phyloP scores from a whole-genome alignment of 371 early-diverging fungal genomes.

The Mucor saturninus region DNA sequence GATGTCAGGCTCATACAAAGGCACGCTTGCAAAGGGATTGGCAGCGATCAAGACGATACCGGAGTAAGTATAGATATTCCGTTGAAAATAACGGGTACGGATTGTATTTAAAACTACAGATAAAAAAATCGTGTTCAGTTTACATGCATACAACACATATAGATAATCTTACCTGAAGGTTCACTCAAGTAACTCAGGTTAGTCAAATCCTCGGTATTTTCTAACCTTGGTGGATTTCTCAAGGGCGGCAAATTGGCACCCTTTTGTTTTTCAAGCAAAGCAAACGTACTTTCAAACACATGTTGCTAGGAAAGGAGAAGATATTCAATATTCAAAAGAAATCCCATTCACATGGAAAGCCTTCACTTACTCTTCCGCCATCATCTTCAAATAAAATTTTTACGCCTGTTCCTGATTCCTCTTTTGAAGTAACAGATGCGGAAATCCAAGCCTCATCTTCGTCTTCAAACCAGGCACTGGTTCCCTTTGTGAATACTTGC shows the following conservation, averaged over 20 bases:
- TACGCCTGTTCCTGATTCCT: constrained; percentile 58
- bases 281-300: constrained; percentile 71
- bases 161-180: constrained; percentile 68
- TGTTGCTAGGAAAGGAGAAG: constrained; percentile 55
- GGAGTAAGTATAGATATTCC: constrained; percentile 98
- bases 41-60: constrained; percentile 98
- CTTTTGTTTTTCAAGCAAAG: constrained; percentile 68
- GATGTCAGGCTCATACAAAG: constrained; percentile 87
- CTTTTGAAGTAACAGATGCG: constrained; percentile 65
- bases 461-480: constrained; percentile 90
- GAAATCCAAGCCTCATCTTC: constrained; percentile 87
- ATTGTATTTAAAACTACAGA: constrained; percentile 85
- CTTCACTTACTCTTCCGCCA: constrained; percentile 53
- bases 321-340: neutral
- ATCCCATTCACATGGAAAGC: neutral
- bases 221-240: constrained; percentile 87
- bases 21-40: constrained; percentile 95
- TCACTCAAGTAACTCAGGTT: constrained; percentile 91
- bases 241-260: constrained; percentile 81
- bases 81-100: constrained; percentile 82
- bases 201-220: constrained; percentile 92
- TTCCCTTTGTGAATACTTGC: constrained; percentile 71
- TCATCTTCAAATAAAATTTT: constrained; percentile 71
- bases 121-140: neutral
- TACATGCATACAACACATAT: neutral